phyloP scores from a whole-genome alignment of 768 basidiomycete genomes.

The Boletus edulis region DNA sequence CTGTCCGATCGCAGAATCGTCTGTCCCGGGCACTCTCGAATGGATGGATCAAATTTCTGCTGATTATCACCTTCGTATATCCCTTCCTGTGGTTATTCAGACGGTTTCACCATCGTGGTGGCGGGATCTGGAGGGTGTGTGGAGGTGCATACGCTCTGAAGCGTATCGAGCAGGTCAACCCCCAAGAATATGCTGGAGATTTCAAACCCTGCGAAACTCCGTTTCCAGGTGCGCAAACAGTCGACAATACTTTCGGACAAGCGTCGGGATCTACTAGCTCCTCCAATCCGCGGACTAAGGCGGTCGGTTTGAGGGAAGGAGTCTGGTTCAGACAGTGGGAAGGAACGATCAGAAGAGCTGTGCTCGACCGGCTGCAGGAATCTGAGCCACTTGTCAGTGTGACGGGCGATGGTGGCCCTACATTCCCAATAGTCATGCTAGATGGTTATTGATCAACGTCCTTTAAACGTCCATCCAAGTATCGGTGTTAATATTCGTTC shows the following conservation, averaged over 20 bases:
- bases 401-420: constrained; percentile 24
- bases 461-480: background rate
- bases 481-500: background rate
- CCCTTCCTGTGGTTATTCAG: constrained; percentile 82
- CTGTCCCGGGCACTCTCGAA: constrained; percentile 69
- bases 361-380: constrained; percentile 41
- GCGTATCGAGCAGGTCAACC: constrained; percentile 28
- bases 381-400: constrained; percentile 29
- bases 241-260: background rate
- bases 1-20: constrained; percentile 63
- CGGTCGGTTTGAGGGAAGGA: constrained; percentile 65
- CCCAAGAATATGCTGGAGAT: constrained; percentile 3
- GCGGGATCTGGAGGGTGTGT: constrained; percentile 73
- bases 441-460: constrained; percentile 20
- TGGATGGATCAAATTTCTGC: constrained; percentile 67
- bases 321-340: constrained; percentile 84
- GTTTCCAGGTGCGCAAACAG: constrained; percentile 1
- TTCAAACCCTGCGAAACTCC: constrained; percentile 1
- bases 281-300: constrained; percentile 35
- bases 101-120: constrained; percentile 62
- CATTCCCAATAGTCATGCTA: constrained; percentile 18
- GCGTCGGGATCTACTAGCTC: constrained; percentile 22
- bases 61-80: constrained; percentile 67
- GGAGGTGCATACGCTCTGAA: constrained; percentile 78
- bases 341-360: constrained; percentile 58